Conservation (phyloP, 768 basidiomycete genomes). For the Xanthoconium stramineum region DNA sequence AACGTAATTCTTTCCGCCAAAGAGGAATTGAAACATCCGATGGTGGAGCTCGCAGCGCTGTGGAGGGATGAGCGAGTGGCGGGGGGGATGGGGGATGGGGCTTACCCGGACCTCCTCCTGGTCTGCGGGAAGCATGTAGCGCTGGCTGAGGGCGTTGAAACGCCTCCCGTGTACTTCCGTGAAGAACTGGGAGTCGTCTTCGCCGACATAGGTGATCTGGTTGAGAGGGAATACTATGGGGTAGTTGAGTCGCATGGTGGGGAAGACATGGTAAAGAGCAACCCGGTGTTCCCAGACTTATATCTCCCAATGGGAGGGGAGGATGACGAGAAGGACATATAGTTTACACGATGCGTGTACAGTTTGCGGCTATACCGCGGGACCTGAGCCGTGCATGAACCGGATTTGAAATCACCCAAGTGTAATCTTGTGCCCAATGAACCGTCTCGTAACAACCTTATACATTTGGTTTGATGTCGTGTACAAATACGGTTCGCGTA, state of each 20-base stretch:
- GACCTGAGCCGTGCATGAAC: slow-evolving; percentile 22
- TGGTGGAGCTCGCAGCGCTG: slow-evolving; percentile 66
- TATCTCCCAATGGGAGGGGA: slow-evolving; percentile 26
- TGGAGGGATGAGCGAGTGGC: slow-evolving; percentile 2
- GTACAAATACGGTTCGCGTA: slow-evolving; percentile 85
- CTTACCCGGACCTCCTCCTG: slow-evolving; percentile 60
- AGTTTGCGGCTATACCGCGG: slow-evolving; percentile 32
- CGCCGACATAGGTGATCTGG: slow-evolving; percentile 37
- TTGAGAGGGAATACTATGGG: slow-evolving; percentile 34
- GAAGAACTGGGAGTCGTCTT: slow-evolving; percentile 53
- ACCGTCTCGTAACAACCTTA: slow-evolving; percentile 32
- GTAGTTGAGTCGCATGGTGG: slow-evolving; percentile 30
- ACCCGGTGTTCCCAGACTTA: slow-evolving; percentile 23
- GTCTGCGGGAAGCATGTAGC: slow-evolving; percentile 66
- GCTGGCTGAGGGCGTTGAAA: slow-evolving; percentile 52
- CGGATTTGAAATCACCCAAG: slow-evolving; percentile 31
- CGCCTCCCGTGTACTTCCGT: slow-evolving; percentile 48
- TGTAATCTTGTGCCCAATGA: slow-evolving; percentile 23
- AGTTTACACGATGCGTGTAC: slow-evolving; percentile 21
- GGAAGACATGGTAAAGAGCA: slow-evolving; percentile 20
- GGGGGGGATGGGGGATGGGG: neutral
- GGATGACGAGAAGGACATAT: slow-evolving; percentile 32
- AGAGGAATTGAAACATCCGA: slow-evolving; percentile 63
- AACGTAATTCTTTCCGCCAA: slow-evolving; percentile 59
- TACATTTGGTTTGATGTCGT: slow-evolving; percentile 65